phyloP scores from a whole-genome alignment of 2,329 filamentous ascomycete species.

The Ophiostoma sp. region DNA sequence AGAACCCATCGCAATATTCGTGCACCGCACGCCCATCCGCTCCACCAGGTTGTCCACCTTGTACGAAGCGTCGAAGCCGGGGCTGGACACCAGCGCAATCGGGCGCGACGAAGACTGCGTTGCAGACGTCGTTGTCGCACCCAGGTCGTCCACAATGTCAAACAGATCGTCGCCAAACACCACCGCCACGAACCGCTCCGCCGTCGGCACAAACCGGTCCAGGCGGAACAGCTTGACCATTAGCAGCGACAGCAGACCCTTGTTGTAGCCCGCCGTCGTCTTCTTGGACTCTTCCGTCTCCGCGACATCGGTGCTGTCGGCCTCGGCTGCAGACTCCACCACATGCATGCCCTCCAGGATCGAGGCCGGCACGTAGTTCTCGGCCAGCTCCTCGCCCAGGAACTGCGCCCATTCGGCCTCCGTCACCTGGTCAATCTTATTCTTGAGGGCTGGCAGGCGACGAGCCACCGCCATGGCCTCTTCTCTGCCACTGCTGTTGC shows the following conservation, averaged over 20 bases:
- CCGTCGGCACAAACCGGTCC: conserved; percentile 87
- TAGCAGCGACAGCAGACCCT: conserved; percentile 75
- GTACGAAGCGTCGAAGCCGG: conserved; percentile 97
- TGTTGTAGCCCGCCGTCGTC: conserved; percentile 50
- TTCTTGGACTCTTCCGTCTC: conserved; percentile 4
- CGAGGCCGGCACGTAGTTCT: conserved; percentile 71
- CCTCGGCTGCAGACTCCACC: background rate
- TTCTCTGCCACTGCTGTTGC: conserved; percentile 48
- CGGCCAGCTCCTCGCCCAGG: conserved; percentile 77
- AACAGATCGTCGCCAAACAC: conserved; percentile 82
- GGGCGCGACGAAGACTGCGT: conserved; percentile 79
- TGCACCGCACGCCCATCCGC: conserved; percentile 73
- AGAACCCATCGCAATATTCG: conserved; percentile 98
- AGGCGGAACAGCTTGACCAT: conserved; percentile 92
- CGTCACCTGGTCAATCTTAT: conserved; percentile 59
- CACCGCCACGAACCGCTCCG: conserved; percentile 79
- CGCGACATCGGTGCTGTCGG: background rate
- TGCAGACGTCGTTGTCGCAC: conserved; percentile 77
- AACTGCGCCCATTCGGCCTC: conserved; percentile 72
- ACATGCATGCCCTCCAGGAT: conserved; percentile 62
- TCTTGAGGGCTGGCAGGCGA: conserved; percentile 68
- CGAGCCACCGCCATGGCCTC: conserved; percentile 64
- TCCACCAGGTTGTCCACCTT: conserved; percentile 96
- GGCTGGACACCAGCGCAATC: conserved; percentile 87
- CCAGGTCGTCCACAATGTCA: conserved; percentile 78